Evolutionary conservation across 2,329 filamentous ascomycete species (phyloP), one percentile per base, ranked within the genome.

Genomic region (Colletotrichum somersetense): DNA sequence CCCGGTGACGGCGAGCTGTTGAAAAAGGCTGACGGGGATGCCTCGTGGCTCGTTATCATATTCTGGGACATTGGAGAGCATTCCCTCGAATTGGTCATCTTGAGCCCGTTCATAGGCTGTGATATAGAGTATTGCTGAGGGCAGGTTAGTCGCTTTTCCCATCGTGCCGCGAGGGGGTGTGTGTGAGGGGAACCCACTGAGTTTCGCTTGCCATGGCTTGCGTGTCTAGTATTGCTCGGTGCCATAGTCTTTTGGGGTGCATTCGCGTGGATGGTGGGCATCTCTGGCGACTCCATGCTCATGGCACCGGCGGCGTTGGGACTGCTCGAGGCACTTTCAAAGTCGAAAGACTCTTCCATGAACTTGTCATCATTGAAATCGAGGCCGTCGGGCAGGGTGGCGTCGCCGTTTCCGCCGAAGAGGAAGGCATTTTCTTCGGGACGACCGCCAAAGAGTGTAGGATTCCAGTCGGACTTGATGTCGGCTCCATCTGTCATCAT

Each of bases 291-390:
- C 11, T 83, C 81, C 74, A 85, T 83, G 66, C 82, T 77, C 40
- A 66, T 50, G 42, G 70, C 63, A 18, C 70, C 73, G 44, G 74
- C 76, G 11, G 80, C 82, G 67, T 83, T 85, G 7, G 89, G 88
- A 72, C 88, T 91, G 75, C 85, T 89, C 2, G 88, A 86, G 11
- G 86, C 86, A 75, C 88, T 89, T 20, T 87, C 86, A 76, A 91
- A 91, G 74, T 89, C 87, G 75, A 90, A 89, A 59, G 84, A 81
- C 57, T 82, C 81, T 64, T 86, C 82, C 82, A 87, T 85, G 63
- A 83, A 83, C 74, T 82, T 82, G 71, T 86, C 85, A 67, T 80
- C 79, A 23, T 79, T 75, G n/a, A 80, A 77, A 40, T 74, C 71
- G 67, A 82, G 81, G 46, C 70, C 75, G 62, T 80, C 79, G 61